phyloP scores from a whole-genome alignment of 306 rosid species.

The Begonia loranthoides region DNA sequence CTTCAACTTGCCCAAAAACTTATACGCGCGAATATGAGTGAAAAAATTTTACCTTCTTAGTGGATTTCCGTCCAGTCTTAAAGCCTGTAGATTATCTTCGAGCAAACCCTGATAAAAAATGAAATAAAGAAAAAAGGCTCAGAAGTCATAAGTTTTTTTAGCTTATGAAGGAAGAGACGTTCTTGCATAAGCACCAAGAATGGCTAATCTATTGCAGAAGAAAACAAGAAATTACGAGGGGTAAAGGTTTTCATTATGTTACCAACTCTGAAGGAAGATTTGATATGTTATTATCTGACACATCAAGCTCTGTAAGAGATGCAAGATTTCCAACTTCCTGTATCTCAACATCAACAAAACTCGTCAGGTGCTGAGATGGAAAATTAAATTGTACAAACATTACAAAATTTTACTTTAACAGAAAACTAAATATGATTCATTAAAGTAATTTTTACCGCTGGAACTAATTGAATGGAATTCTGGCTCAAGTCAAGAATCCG shows the following conservation, averaged over 20 bases:
- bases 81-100: constrained; percentile 61
- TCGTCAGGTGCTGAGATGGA: background rate
- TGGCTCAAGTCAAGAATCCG: constrained; percentile 73
- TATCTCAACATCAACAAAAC: constrained; percentile 16
- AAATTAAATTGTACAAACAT: constrained; percentile 1
- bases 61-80: constrained; percentile 88
- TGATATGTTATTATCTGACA: constrained; percentile 76
- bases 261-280: constrained; percentile 81
- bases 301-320: constrained; percentile 64
- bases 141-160: too few relatives aligned
- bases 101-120: constrained; percentile 68
- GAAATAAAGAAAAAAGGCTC: constrained; percentile 7
- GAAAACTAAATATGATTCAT: background rate
- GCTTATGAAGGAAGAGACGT: constrained; percentile 3
- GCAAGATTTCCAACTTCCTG: constrained; percentile 58
- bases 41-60: constrained; percentile 54
- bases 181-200: too few relatives aligned
- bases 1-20: too few relatives aligned
- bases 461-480: constrained; percentile 67
- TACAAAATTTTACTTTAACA: background rate
- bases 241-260: constrained; percentile 13
- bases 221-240: too few relatives aligned
- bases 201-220: too few relatives aligned
- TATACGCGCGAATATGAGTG: too few relatives aligned
- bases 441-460: constrained; percentile 38